Evolutionary conservation across 352 stramenopile species (phyloP), one percentile per base, ranked within the genome.

Genomic region (Phytophthora ramorum): DNA sequence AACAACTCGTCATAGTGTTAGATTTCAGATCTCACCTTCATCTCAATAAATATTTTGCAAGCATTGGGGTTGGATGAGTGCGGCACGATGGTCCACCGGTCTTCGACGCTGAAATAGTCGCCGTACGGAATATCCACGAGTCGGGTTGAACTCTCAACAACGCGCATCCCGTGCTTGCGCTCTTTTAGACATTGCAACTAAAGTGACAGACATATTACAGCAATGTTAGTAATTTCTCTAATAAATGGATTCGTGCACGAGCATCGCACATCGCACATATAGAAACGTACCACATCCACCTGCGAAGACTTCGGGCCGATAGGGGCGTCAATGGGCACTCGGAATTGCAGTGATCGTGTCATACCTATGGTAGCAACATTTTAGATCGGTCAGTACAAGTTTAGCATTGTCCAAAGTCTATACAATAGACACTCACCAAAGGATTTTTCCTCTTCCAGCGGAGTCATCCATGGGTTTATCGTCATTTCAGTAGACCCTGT

Each of bases 21-120:
- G 20, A 22, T 19, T 22, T 48, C 28, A 55, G 17, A 62, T 7
- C 56, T 20, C 30, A 83, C 85, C 73, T 92, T 93, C 17, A 92
- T 52, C 52, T 96, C 85, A 60, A 96, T 92, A 59, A 71, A 83
- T 64, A 96, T 34, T 64, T 82, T 79, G 69, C 81, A 92, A 4
- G 73, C 64, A 24, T 79, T 69, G 10, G 67, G 19, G 19, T 86
- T 59, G 1, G 71, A 73, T n/a, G 69, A 44, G 40, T 76, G 59
- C 7, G 82, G 77, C n/a, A 86, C 70, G 41, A 96, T 75, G 13
- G 82, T 92, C 82, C 87, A 95, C 5, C 88, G 81, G 26, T 93
- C 85, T 61, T 95, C 86, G 3, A 96, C 88, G 55, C 83, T 93
- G 46, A 96, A 96, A 68, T 92, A 95, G 63, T 96, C 88, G 19